A percentile compares a stretch with the other conserved stretches of the same genome.
phyloP scores from a whole-genome alignment of 371 early-diverging fungal genomes.

The Apophysomyces ossiformis region DNA sequence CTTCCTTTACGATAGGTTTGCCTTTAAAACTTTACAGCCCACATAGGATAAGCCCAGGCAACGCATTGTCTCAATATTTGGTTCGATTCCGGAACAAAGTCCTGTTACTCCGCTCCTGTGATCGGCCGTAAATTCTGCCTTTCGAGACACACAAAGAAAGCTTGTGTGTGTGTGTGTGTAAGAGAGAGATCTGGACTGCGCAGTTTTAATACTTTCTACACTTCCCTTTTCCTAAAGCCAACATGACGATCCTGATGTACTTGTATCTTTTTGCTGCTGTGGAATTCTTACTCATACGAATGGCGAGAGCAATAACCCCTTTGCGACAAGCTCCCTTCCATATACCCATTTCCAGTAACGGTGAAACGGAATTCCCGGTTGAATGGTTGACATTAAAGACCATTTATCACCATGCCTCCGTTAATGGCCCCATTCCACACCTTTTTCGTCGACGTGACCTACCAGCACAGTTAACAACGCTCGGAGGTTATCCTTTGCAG shows the following conservation, averaged over 20 bases:
- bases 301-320: neutral
- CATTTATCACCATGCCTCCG: constrained; percentile 47
- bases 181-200: neutral
- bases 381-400: constrained; percentile 26
- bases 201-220: neutral
- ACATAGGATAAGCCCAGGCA: too few species aligned
- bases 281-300: neutral
- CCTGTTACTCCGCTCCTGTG: neutral
- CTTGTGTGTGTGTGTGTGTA: neutral
- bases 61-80: too few species aligned
- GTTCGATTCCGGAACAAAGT: neutral
- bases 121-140: neutral
- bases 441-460: constrained; percentile 54
- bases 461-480: constrained; percentile 9
- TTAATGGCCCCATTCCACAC: constrained; percentile 38
- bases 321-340: neutral
- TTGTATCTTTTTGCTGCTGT: neutral
- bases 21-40: too few species aligned
- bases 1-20: too few species aligned
- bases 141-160: neutral
- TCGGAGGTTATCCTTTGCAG: constrained; percentile 28
- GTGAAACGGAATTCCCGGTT: neutral
- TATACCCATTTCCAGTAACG: neutral
- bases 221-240: neutral
- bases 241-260: neutral